Percentiles rank a stretch among this genome's conserved stretches.
Evolutionary conservation across 2,329 filamentous ascomycete species (phyloP).

Genomic region (Hypoxylon sp.): DNA sequence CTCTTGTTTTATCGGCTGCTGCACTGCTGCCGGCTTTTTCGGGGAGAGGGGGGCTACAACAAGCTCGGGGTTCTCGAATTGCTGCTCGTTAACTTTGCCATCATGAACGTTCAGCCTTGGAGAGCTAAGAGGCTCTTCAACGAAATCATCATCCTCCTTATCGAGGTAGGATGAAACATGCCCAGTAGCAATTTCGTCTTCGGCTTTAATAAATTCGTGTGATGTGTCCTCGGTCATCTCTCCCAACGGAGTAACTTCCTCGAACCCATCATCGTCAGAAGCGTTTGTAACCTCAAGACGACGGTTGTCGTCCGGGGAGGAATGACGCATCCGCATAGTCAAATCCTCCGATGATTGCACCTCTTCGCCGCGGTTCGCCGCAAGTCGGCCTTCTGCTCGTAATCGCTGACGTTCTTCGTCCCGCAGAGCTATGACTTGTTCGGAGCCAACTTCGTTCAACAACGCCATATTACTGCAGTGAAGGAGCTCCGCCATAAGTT

Average conservation of each 20-base stretch:
- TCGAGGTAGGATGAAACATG: conserved; percentile 63
- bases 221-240: conserved; percentile 82
- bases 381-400: conserved; percentile 81
- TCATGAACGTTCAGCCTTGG: conserved; percentile 74
- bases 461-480: conserved; percentile 99
- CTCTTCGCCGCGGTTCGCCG: conserved; percentile 60
- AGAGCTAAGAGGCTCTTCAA: conserved; percentile 82
- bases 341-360: conserved; percentile 71
- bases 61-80: conserved; percentile 70
- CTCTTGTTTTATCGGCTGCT: conserved; percentile 30
- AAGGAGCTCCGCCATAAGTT: conserved; percentile 96
- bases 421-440: conserved; percentile 84
- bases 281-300: conserved; percentile 83
- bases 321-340: conserved; percentile 70
- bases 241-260: conserved; percentile 82
- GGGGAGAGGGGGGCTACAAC: conserved; percentile 73
- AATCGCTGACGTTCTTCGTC: conserved; percentile 87
- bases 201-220: conserved; percentile 76
- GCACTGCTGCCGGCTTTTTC: conserved; percentile 56
- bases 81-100: conserved; percentile 66
- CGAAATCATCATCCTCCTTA: conserved; percentile 80
- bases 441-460: conserved; percentile 90
- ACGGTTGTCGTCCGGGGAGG: conserved; percentile 72
- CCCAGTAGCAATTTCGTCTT: conserved; percentile 65
- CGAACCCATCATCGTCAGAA: conserved; percentile 92